phyloP scores from a whole-genome alignment of 805 yeast genomes.

The Yarrowia osloensis region DNA sequence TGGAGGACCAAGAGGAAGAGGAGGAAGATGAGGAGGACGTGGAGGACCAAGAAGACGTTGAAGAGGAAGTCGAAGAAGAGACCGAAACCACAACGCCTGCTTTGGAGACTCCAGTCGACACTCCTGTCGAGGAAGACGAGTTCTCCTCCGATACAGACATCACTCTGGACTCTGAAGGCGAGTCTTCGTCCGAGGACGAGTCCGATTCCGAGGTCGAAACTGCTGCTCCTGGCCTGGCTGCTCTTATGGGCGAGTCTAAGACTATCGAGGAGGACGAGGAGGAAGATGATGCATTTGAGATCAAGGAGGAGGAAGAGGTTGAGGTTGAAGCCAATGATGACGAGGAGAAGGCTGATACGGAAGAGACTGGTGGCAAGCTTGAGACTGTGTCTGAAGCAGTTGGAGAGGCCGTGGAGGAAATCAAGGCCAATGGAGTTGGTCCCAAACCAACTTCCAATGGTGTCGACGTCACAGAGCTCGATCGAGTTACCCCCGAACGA shows the following conservation, averaged over 20 bases:
- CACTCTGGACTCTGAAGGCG: constrained; percentile 25
- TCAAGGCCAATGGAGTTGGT: neutral
- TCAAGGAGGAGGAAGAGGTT: constrained; percentile 14
- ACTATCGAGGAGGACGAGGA: constrained; percentile 18
- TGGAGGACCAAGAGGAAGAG: constrained; percentile 7
- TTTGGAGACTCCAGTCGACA: neutral
- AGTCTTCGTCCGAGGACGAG: constrained; percentile 18
- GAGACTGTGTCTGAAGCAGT: neutral
- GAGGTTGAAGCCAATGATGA: neutral
- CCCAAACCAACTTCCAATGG: neutral
- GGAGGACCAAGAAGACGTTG: neutral
- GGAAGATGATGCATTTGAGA: constrained; percentile 16
- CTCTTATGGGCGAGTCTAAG: constrained; percentile 7
- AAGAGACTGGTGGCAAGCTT: neutral
- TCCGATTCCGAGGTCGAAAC: constrained; percentile 30
- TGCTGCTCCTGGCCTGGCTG: constrained; percentile 15
- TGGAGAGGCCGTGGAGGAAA: neutral
- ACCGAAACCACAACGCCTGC: neutral
- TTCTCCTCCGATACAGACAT: constrained; percentile 12
- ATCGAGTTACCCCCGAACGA: constrained; percentile 1
- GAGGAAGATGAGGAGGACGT: neutral
- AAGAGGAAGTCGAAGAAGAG: neutral
- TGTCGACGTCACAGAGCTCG: constrained; percentile 10
- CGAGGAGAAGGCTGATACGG: neutral
- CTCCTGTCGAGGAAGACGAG: constrained; percentile 9